Evolutionary conservation across 371 early-diverging fungal genomes (phyloP).

Genomic region (Syncephalastrum sp.): DNA sequence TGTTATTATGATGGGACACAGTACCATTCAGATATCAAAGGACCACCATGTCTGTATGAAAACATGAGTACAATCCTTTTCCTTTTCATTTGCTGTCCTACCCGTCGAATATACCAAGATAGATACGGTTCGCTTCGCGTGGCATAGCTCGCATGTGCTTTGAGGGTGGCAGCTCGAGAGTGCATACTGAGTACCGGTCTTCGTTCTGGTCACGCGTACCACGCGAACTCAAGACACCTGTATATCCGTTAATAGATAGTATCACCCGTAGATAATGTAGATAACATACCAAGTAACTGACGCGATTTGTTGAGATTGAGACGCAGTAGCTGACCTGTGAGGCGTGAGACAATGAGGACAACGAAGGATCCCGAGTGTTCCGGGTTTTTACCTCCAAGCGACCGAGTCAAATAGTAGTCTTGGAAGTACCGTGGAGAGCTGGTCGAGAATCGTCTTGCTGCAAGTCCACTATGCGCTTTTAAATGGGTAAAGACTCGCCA

Average conservation of each 20-base stretch:
- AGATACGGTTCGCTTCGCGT: slow-evolving; percentile 37
- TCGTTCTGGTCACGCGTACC: slow-evolving; percentile 51
- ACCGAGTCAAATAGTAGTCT: slow-evolving; percentile 4
- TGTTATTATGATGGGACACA: not conserved
- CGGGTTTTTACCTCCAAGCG: not conserved
- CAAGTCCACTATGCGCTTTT: too few relatives aligned
- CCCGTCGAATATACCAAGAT: slow-evolving; percentile 61
- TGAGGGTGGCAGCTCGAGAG: slow-evolving; percentile 30
- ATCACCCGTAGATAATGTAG: not conserved
- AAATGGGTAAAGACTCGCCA: too few relatives aligned
- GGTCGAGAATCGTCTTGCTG: too few relatives aligned
- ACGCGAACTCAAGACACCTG: slow-evolving; percentile 36
- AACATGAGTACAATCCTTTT: slow-evolving; percentile 2
- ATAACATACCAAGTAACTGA: slow-evolving; percentile 18
- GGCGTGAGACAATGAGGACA: not conserved
- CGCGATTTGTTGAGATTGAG: slow-evolving; percentile 19
- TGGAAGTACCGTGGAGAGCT: too few relatives aligned
- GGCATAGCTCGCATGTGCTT: slow-evolving; percentile 19
- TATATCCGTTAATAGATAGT: not conserved
- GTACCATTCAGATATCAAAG: slow-evolving; percentile 46
- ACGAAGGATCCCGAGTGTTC: slow-evolving; percentile 1
- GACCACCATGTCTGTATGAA: slow-evolving; percentile 40
- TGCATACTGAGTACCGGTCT: slow-evolving; percentile 38
- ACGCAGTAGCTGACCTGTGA: slow-evolving; percentile 18
- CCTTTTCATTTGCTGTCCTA: slow-evolving; percentile 13